These are phyloP conservation scores for Naematelia aurantialba DNA, from an alignment of 768 basidiomycete genomes.

Conservation along the genomic window DNA sequence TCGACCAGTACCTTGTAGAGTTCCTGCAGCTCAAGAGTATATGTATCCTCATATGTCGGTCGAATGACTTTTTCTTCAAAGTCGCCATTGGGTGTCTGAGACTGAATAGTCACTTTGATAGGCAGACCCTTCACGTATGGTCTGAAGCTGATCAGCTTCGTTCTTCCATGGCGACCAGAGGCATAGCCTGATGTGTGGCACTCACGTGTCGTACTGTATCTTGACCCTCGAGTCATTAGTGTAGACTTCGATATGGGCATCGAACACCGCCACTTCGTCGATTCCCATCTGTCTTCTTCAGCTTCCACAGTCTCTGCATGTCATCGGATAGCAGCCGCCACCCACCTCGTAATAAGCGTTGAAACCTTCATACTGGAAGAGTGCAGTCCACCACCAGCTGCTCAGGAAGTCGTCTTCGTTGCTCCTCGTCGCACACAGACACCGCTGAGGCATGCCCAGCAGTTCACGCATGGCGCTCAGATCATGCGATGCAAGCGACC, in stretches of 20 bases:
- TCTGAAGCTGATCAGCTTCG: conserved; percentile 27
- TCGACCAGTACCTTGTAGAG: conserved; percentile 24
- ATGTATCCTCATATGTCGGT: conserved; percentile 43
- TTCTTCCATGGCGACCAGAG: conserved; percentile 25
- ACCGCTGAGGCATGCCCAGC: conserved; percentile 33
- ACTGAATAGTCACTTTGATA: conserved; percentile 28
- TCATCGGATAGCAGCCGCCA: background rate
- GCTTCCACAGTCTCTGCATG: background rate
- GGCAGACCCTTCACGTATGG: conserved; percentile 47
- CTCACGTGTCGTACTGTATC: conserved; percentile 29
- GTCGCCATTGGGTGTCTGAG: conserved; percentile 19
- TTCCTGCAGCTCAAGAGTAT: conserved; percentile 40
- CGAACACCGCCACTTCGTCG: conserved; percentile 43
- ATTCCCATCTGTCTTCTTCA: conserved; percentile 26
- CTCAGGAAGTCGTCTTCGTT: conserved; percentile 6
- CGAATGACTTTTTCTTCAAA: conserved; percentile 29
- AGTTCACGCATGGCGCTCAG: conserved; percentile 45
- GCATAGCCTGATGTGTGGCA: too few relatives aligned
- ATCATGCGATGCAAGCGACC: conserved; percentile 40
- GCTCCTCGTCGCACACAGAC: conserved; percentile 18
- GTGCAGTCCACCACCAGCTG: conserved; percentile 24
- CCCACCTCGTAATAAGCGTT: conserved; percentile 42
- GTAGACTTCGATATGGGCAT: conserved; percentile 47
- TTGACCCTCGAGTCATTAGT: conserved; percentile 36
- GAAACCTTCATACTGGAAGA: conserved; percentile 37